These are phyloP conservation scores for Microthlaspi erraticum DNA, from an alignment of 345 rosid species.

Conservation along the genomic window DNA sequence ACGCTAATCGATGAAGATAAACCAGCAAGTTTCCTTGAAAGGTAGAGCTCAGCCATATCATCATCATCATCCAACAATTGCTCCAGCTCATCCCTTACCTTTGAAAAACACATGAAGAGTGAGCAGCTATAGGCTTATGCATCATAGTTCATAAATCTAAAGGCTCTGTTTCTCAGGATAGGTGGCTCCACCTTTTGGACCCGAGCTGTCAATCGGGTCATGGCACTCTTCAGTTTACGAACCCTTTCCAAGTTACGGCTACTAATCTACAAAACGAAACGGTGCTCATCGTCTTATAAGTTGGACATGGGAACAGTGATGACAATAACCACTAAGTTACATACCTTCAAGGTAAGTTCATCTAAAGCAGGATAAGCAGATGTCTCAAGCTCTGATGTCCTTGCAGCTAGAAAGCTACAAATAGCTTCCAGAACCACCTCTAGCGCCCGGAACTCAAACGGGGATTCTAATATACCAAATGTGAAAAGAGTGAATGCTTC, in stretches of 20 bases:
- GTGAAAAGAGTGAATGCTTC: not conserved
- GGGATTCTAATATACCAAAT: slow-evolving; percentile 60
- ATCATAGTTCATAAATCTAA: not conserved
- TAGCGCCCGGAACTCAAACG: slow-evolving; percentile 81
- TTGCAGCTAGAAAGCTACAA: slow-evolving; percentile 84
- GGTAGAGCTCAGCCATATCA: slow-evolving; percentile 92
- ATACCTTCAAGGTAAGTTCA: slow-evolving; percentile 82
- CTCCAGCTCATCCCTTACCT: slow-evolving; percentile 96
- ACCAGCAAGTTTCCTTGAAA: slow-evolving; percentile 81
- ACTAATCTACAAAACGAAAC: slow-evolving; percentile 60
- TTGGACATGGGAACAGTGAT: slow-evolving; percentile 11
- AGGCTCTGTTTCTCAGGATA: not conserved
- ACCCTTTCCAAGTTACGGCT: slow-evolving; percentile 93
- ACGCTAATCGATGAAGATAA: slow-evolving; percentile 67
- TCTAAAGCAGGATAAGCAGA: slow-evolving; percentile 93
- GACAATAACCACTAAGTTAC: not conserved
- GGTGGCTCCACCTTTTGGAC: slow-evolving; percentile 78
- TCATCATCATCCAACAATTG: slow-evolving; percentile 91
- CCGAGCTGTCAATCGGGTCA: slow-evolving; percentile 86
- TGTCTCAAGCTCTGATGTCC: slow-evolving; percentile 78
- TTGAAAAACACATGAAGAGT: slow-evolving; percentile 13
- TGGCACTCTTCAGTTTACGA: slow-evolving; percentile 88
- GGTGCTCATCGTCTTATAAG: not conserved
- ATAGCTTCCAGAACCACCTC: slow-evolving; percentile 95
- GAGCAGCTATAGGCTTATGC: slow-evolving; percentile 3